Conservation (phyloP, 2,329 filamentous ascomycete genomes). For the Aspergillus terreus region DNA sequence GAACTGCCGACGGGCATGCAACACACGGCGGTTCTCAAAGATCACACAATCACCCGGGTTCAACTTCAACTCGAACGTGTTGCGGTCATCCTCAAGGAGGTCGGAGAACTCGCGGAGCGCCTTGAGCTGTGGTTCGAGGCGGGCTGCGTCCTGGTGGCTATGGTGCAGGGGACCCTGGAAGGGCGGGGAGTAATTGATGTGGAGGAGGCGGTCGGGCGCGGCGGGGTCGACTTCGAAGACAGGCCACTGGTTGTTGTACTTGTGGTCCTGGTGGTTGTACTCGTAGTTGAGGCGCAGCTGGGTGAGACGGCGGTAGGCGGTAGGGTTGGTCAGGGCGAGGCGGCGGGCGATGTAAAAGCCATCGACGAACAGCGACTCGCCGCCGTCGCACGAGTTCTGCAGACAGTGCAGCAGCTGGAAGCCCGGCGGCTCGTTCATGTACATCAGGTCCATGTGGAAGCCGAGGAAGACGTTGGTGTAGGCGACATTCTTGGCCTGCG, state of each 20-base stretch:
- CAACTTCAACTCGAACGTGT: conserved; percentile 68
- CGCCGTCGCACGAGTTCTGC: conserved; percentile 72
- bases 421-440: conserved; percentile 73
- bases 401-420: conserved; percentile 89
- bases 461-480: conserved; percentile 79
- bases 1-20: conserved; percentile 79
- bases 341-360: conserved; percentile 56
- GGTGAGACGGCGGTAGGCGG: conserved; percentile 36
- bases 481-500: conserved; percentile 83
- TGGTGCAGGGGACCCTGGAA: conserved; percentile 62
- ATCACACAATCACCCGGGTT: conserved; percentile 81
- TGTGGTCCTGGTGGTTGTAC: conserved; percentile 62
- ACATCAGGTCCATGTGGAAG: conserved; percentile 91
- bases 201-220: conserved; percentile 24
- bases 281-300: conserved; percentile 56
- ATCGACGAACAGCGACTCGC: conserved; percentile 84
- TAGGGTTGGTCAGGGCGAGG: conserved; percentile 12
- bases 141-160: conserved; percentile 2
- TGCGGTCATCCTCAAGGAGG: conserved; percentile 54
- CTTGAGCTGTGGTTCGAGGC: conserved; percentile 22
- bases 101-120: conserved; percentile 59
- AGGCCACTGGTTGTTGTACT: conserved; percentile 58
- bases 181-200: conserved; percentile 71
- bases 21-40: conserved; percentile 83
- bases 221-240: conserved; percentile 45